Conservation (phyloP, 495 filamentous ascomycete species). For the Aspergillus cristatus region DNA sequence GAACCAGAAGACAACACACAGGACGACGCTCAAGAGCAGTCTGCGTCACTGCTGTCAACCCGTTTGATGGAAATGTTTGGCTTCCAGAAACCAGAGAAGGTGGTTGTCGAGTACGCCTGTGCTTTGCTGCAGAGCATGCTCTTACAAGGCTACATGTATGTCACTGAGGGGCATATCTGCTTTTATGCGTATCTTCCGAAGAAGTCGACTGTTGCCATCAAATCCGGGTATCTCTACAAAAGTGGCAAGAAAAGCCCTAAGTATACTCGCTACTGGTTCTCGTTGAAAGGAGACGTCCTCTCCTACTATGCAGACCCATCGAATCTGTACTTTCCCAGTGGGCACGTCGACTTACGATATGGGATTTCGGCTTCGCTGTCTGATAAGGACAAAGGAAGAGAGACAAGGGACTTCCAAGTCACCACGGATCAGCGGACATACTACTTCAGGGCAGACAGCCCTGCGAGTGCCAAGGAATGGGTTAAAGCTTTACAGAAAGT, state of each 20-base stretch:
- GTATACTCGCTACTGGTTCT: slow-evolving; percentile 93
- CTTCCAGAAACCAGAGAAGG: slow-evolving; percentile 73
- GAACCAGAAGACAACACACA: slow-evolving; percentile 11
- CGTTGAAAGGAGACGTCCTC: slow-evolving; percentile 87
- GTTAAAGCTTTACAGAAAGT: slow-evolving; percentile 89
- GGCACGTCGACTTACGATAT: slow-evolving; percentile 87
- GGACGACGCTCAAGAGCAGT: slow-evolving; percentile 14
- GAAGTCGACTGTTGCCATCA: slow-evolving; percentile 70
- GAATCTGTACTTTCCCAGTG: slow-evolving; percentile 84
- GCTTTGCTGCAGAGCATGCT: slow-evolving; percentile 89
- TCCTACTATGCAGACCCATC: slow-evolving; percentile 84
- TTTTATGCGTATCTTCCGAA: slow-evolving; percentile 96
- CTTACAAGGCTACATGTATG: slow-evolving; percentile 93
- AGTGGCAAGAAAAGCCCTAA: slow-evolving; percentile 82
- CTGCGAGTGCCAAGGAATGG: slow-evolving; percentile 90
- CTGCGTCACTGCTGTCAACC: slow-evolving; percentile 46
- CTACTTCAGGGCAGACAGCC: slow-evolving; percentile 83
- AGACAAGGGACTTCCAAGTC: slow-evolving; percentile 66
- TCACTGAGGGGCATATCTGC: slow-evolving; percentile 86
- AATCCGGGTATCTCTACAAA: slow-evolving; percentile 85
- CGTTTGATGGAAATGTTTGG: slow-evolving; percentile 82
- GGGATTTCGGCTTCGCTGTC: slow-evolving; percentile 72
- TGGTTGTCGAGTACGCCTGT: slow-evolving; percentile 88
- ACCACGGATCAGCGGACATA: slow-evolving; percentile 77
- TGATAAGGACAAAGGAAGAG: slow-evolving; percentile 61